Conservation (phyloP, 2,329 filamentous ascomycete species). For the Rachicladosporium sp. region DNA sequence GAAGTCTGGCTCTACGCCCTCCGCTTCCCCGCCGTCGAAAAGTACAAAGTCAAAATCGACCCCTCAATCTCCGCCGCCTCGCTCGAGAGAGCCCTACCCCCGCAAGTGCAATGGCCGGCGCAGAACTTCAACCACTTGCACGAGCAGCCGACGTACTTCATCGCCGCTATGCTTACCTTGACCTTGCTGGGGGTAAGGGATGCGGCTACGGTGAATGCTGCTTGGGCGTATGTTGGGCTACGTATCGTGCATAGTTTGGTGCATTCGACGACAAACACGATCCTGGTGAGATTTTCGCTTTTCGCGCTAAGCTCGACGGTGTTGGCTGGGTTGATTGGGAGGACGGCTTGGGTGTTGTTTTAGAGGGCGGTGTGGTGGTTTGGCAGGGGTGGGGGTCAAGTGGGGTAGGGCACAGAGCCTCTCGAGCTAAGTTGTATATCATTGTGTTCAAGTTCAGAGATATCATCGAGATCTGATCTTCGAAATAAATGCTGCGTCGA, state of each 20-base stretch:
- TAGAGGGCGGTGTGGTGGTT: too few species aligned
- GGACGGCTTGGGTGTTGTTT: slow-evolving; percentile 3
- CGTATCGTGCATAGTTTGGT: slow-evolving; percentile 30
- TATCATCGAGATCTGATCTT: too few species aligned
- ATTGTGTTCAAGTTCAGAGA: too few species aligned
- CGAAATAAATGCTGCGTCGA: too few species aligned
- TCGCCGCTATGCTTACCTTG: slow-evolving; percentile 26
- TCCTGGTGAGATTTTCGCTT: slow-evolving; percentile 25
- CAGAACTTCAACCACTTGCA: slow-evolving; percentile 32
- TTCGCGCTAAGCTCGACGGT: slow-evolving; percentile 22
- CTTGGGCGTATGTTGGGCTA: slow-evolving; percentile 32
- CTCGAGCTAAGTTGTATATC: too few species aligned
- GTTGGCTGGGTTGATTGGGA: slow-evolving; percentile 22
- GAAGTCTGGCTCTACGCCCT: slow-evolving; percentile 31
- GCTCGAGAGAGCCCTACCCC: slow-evolving; percentile 6
- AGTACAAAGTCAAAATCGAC: slow-evolving; percentile 16
- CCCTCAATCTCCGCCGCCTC: slow-evolving; percentile 1
- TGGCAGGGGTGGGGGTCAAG: too few species aligned
- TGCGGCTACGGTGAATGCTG: slow-evolving; percentile 22
- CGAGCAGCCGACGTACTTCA: slow-evolving; percentile 36
- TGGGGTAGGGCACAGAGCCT: too few species aligned
- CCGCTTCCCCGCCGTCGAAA: slow-evolving; percentile 25
- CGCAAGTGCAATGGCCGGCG: slow-evolving; percentile 6
- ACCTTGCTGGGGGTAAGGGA: slow-evolving; percentile 20
- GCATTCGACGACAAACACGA: slow-evolving; percentile 26